phyloP scores from a whole-genome alignment of 257 asterid genomes.

The Solanum corneliomulleri region DNA sequence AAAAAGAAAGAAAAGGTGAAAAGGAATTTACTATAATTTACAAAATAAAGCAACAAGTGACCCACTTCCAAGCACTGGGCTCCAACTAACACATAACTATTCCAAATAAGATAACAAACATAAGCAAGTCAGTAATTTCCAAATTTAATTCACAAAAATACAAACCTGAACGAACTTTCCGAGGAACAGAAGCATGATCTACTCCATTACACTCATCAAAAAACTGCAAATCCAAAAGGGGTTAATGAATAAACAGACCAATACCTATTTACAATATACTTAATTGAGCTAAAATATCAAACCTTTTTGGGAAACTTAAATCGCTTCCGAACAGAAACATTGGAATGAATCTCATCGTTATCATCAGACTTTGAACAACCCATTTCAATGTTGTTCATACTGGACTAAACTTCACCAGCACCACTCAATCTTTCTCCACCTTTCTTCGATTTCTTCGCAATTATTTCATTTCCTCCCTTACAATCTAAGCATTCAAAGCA shows the following conservation, averaged over 20 bases:
- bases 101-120: not conserved
- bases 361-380: slow-evolving; percentile 35
- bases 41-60: not conserved
- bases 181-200: slow-evolving; percentile 51
- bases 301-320: slow-evolving; percentile 45
- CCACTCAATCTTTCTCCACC: not conserved
- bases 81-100: not conserved
- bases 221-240: slow-evolving; percentile 34
- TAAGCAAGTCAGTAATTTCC: not conserved
- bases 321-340: slow-evolving; percentile 11
- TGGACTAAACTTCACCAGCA: not conserved
- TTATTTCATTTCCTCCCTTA: not conserved
- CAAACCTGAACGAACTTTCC: slow-evolving; percentile 73
- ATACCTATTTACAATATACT: not conserved
- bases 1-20: not conserved
- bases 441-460: not conserved
- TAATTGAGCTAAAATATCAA: not conserved
- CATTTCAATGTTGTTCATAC: slow-evolving; percentile 22
- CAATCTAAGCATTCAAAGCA: not conserved
- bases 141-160: slow-evolving; percentile 5
- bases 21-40: not conserved
- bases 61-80: not conserved
- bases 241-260: not conserved
- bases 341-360: slow-evolving; percentile 39
- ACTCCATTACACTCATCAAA: slow-evolving; percentile 37